Base-by-base conservation (phyloP, 495 filamentous ascomycete genomes). In the Aspergillus saccharolyticus region DNA sequence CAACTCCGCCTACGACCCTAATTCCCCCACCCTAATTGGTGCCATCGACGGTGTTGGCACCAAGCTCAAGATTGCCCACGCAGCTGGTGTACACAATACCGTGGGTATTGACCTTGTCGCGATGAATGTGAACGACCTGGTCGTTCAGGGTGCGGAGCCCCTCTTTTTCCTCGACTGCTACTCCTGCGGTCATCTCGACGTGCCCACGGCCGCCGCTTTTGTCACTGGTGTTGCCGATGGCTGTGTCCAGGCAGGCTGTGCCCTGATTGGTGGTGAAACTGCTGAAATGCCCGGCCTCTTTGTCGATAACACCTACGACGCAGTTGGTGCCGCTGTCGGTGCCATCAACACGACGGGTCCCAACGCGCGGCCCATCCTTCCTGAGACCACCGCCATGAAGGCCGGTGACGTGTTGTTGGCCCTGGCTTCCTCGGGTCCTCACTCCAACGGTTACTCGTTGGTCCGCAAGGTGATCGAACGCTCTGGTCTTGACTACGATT, bases 201-300 rank as follows among this genome's bases (percentile, higher is more conserved):
- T 90, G 4, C 73, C 83, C 30, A 80, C 81, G n/a, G 91, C 90
- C 1, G 82, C 86, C 4, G 79, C 80, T 16, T 96, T 98, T 66
- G 86, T 97, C 39, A 83, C 87, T 65, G 92, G 94, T 59, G 89
- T 97, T 9, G 90, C 91, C 0, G 77, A 83, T 18, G 94, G 94
- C 19, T 98, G 94, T 69, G 81, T 79, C 25, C 79, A 90, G 60
- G 84, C 91, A 7, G 85, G 84, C 48, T 96, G 92, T 60, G 90
- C 90, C n/a, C 80, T 98, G 6, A 85, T 96, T 44, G 94, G 94
- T 19, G 94, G 94, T 21, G 94, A 98, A 71, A 97, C 94, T 2
- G 94, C 94, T 9, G 94, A 97, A 74, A 96, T 98, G 94, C 92
- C 92, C 6, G 91, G 89, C 45, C 85, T 97, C 72, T 96, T 96